Base-by-base conservation (phyloP, 1,284 basidiomycete species). In the Hortiboletus rubellus region DNA sequence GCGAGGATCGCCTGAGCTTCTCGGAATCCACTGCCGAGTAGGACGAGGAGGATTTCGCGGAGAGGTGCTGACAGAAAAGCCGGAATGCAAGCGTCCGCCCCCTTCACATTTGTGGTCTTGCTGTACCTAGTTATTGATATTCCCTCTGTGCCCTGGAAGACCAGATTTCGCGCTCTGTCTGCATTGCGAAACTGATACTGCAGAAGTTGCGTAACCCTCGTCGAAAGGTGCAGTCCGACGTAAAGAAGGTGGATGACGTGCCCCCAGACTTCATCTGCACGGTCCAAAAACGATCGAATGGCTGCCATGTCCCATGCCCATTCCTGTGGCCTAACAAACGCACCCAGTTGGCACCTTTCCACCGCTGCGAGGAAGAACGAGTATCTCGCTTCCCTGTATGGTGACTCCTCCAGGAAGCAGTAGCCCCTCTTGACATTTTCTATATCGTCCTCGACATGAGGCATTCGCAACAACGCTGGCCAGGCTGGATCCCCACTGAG, bases 11-110 rank as follows among this genome's bases (percentile, higher is more conserved):
- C 60, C 12, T 61, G 45, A 0, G 47, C 46, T 11, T 61, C 55
- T 17, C 60, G 43, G n/a, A 58, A 46, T 0, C 60, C 55, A 37
- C 55, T 7, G 1, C 60, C 52, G 7, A 61, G 9, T 3, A 61
- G 30, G 5, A 61, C 44, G 0, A 61, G 52, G 2, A 61, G 11
- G 0, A 61, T 9, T 5, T 57, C 48, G 2, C 2, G 11, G 10
- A 61, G 42, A 9, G 54, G 52, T 1, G 27, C 40, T 0, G 57
- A 5, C 10, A 60, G 27, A 27, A 61, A 49, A 0, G 52, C 49
- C 1, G 55, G 60, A 10, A 36, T 38, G 14, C 60, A 61, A 2
- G 3, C 7, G 10, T 61, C 60, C 30, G 5, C 33, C 0, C 50
- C 48, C 36, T 54, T 60, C 10, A 44, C 2, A 36, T 60, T 33